A percentile compares a stretch with the other conserved stretches of the same genome.
These are phyloP conservation scores for Penicillium malachiteum DNA, from an alignment of 495 filamentous ascomycete genomes.

Conservation along the genomic window DNA sequence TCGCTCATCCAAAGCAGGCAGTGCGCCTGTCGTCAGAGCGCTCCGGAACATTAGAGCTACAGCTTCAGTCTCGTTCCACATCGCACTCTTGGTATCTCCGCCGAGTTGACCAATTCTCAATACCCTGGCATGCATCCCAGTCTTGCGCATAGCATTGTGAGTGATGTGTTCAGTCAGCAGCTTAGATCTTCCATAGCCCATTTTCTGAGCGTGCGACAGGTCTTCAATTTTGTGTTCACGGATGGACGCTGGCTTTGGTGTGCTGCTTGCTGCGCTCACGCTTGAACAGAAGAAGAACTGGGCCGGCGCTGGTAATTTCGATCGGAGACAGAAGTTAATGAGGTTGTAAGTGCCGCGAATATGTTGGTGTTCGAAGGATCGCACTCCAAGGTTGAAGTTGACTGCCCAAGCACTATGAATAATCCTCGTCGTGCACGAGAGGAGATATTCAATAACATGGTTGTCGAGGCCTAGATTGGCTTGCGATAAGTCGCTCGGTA, in stretches of 20 bases:
- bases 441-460: slow-evolving; percentile 39
- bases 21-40: slow-evolving; percentile 42
- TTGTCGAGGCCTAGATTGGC: slow-evolving; percentile 45
- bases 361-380: slow-evolving; percentile 58
- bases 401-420: slow-evolving; percentile 71
- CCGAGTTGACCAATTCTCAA: slow-evolving; percentile 63
- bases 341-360: slow-evolving; percentile 59
- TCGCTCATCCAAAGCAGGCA: slow-evolving; percentile 56
- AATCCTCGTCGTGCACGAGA: slow-evolving; percentile 43
- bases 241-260: slow-evolving; percentile 35
- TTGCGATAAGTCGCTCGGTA: slow-evolving; percentile 29
- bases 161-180: slow-evolving; percentile 61
- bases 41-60: slow-evolving; percentile 62
- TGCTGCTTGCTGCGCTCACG: slow-evolving; percentile 45
- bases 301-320: slow-evolving; percentile 29
- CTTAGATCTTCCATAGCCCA: slow-evolving; percentile 63
- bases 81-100: slow-evolving; percentile 54
- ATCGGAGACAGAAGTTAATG: slow-evolving; percentile 53
- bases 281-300: slow-evolving; percentile 63
- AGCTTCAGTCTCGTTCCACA: slow-evolving; percentile 65
- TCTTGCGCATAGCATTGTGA: slow-evolving; percentile 37
- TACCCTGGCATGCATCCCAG: slow-evolving; percentile 37
- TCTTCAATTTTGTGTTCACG: slow-evolving; percentile 48
- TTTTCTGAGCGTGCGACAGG: slow-evolving; percentile 47
- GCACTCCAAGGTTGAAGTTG: slow-evolving; percentile 67